Evolutionary conservation across 176 grass and related monocot genomes (phyloP), one percentile per base, ranked within the genome.

Genomic region (Eleusine indica): DNA sequence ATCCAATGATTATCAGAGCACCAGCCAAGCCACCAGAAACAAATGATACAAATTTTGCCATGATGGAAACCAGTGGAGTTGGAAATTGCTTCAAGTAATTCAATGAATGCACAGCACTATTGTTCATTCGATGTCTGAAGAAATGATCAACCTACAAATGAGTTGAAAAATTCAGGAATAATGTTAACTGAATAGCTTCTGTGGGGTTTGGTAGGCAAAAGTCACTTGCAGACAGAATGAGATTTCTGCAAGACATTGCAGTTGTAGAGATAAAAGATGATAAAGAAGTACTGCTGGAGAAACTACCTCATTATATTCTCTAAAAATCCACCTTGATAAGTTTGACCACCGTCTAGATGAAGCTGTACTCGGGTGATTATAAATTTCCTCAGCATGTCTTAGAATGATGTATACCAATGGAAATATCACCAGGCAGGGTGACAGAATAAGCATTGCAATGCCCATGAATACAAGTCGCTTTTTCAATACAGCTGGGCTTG

Each of bases 41-140:
- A 90, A 99, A 99, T 66, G 91, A 99, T 85, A 99, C 82, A 57
- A 99, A 99, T 88, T 94, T 96, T 46, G 97, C 91, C 58, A 99
- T 77, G 62, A 96, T 99, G 51, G 97, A 93, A 70, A 99, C 88
- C 48, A 99, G 84, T 66, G 97, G 97, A 49, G 89, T 96, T 75
- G 97, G 97, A 83, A 99, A 99, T 61, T 99, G 91, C 87, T 92
- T 99, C 86, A 99, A 54, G 80, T 99, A 99, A 85, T 99, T 96
- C 77, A 94, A 86, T 17, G 97, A 91, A 88, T 96, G 91, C 79
- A 91, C 86, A 16, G 83, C 90, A 6, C 97, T 87, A 57, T 92
- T 99, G 89, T 92, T 99, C 89, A 96, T 90, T 42, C 97, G 89
- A 83, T 99, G 93, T 87, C 85, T 99, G 86, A 99, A 96, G 80